phyloP scores from a whole-genome alignment of 345 rosid species.

The Viola odorata region DNA sequence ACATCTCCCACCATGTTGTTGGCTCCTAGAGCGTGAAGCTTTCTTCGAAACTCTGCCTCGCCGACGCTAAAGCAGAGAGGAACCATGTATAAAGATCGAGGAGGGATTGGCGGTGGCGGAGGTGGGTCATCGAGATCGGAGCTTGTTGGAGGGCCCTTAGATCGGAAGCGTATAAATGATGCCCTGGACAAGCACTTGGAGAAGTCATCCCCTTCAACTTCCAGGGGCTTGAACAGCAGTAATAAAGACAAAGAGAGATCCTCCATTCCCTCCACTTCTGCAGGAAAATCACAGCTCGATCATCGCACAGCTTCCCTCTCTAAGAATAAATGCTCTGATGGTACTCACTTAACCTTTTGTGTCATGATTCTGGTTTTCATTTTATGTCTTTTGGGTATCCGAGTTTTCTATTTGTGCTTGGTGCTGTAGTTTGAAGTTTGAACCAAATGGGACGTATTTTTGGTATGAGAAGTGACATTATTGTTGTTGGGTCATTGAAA shows the following conservation, averaged over 20 bases:
- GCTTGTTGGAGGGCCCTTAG: slow-evolving; percentile 59
- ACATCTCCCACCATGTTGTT: slow-evolving; percentile 7
- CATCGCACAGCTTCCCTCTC: slow-evolving; percentile 45
- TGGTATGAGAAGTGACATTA: not conserved
- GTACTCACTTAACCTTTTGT: slow-evolving; percentile 11
- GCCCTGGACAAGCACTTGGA: slow-evolving; percentile 86
- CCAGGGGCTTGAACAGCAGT: slow-evolving; percentile 43
- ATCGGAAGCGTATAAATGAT: slow-evolving; percentile 84
- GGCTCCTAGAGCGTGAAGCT: slow-evolving; percentile 9
- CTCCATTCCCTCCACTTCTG: slow-evolving; percentile 68
- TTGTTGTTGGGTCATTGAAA: no score
- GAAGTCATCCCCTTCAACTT: slow-evolving; percentile 86
- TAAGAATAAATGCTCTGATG: slow-evolving; percentile 59
- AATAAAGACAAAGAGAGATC: slow-evolving; percentile 51
- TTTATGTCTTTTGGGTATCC: not conserved
- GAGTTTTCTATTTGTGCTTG: not conserved
- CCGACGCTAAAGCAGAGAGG: not conserved
- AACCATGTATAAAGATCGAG: slow-evolving; percentile 63
- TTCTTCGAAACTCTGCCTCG: not conserved
- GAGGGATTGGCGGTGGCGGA: slow-evolving; percentile 62
- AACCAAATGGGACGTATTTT: not conserved
- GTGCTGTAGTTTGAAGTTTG: no score
- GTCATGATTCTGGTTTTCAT: not conserved
- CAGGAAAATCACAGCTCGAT: slow-evolving; percentile 63
- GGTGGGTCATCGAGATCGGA: slow-evolving; percentile 73